Percentiles rank a stretch among this genome's conserved stretches.
Evolutionary conservation across 352 stramenopile genomes (phyloP).

Genomic region (Phytophthora sp.): DNA sequence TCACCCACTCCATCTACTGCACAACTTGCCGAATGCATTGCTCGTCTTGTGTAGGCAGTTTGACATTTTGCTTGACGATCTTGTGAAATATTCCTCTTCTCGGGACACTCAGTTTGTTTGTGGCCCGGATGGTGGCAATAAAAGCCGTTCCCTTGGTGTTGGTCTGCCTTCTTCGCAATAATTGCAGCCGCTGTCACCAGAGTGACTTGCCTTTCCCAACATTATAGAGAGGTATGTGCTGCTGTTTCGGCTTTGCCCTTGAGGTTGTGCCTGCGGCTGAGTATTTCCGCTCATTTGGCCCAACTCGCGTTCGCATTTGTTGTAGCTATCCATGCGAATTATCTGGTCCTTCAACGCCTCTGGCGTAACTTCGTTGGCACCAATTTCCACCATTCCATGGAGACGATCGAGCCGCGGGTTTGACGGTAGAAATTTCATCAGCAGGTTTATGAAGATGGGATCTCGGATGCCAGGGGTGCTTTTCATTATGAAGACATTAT

Average conservation of each 20-base stretch:
- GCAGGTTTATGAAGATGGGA: not conserved
- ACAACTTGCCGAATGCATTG: not conserved
- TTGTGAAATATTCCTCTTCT: not conserved
- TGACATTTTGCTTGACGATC: not conserved
- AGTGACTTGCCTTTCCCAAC: not conserved
- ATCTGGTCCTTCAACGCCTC: slow-evolving; percentile 14
- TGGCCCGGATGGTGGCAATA: not conserved
- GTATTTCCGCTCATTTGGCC: not conserved
- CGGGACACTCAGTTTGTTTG: not conserved
- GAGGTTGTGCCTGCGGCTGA: not conserved
- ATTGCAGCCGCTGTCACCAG: not conserved
- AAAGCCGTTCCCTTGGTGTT: not conserved
- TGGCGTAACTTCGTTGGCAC: not conserved
- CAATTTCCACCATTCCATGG: not conserved
- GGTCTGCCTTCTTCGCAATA: not conserved
- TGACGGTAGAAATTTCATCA: not conserved
- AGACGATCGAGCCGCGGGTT: not conserved
- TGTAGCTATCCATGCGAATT: slow-evolving; percentile 13
- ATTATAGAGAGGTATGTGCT: not conserved
- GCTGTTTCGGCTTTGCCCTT: not conserved
- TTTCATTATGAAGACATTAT: not conserved
- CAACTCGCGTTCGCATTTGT: not conserved
- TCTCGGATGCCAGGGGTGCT: not conserved
- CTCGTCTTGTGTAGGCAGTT: not conserved
- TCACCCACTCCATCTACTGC: too few species aligned